A percentile compares a stretch with the other conserved stretches of the same genome.
Conservation (phyloP, 192 early-diverging fungal species). For the Rhizophagus prolifer region DNA sequence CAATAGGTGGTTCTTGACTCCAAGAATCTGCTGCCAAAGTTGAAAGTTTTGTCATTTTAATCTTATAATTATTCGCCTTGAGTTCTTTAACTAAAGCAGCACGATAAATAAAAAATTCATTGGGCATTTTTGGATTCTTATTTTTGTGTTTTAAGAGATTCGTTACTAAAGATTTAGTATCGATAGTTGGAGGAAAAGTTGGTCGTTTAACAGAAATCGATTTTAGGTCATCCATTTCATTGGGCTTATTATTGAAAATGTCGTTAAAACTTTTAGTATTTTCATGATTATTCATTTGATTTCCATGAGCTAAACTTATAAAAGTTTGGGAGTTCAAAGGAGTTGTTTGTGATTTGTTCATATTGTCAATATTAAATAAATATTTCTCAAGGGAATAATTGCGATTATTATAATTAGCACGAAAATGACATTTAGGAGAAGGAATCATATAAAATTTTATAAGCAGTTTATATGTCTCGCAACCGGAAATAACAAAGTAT, state of each 20-base stretch:
- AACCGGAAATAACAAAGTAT: too few relatives aligned
- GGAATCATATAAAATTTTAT: too few relatives aligned
- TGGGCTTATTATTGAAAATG: neutral
- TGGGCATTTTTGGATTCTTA: conserved; percentile 3
- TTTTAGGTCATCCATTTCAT: neutral
- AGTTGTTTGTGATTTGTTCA: too few relatives aligned
- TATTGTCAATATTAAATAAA: too few relatives aligned
- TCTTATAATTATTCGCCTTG: neutral
- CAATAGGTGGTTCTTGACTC: neutral
- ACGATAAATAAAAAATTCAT: conserved; percentile 29
- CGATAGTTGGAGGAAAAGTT: conserved; percentile 3
- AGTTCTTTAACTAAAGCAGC: conserved; percentile 6
- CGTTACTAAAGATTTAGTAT: neutral
- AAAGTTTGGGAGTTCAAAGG: too few relatives aligned
- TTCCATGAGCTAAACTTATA: too few relatives aligned
- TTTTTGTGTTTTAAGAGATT: neutral
- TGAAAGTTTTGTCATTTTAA: conserved; percentile 23
- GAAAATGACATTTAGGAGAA: too few relatives aligned
- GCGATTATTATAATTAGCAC: too few relatives aligned
- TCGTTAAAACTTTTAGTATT: too few relatives aligned
- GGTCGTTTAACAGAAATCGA: neutral
- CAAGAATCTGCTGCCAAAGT: conserved; percentile 10
- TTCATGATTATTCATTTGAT: too few relatives aligned
- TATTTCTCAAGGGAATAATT: too few relatives aligned
- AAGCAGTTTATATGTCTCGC: too few relatives aligned